Percentiles rank a stretch among this genome's conserved stretches.
phyloP scores from a whole-genome alignment of 2,329 filamentous ascomycete genomes.

The Alternaria solani region DNA sequence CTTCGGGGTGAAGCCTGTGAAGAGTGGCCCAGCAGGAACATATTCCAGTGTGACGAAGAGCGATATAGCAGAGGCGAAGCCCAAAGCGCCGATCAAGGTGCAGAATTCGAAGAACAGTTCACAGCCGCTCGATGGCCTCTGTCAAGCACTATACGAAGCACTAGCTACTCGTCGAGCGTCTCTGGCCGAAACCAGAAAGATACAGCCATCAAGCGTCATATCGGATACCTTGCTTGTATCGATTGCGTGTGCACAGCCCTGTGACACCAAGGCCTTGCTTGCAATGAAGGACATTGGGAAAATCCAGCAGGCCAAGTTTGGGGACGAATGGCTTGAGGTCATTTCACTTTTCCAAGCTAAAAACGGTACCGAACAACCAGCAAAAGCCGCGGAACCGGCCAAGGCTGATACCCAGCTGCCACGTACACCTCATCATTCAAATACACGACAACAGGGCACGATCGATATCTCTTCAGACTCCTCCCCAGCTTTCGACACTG shows the following conservation, averaged over 20 bases:
- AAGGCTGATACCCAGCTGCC: neutral
- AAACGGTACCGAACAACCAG: conserved; percentile 6
- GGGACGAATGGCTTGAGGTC: conserved; percentile 37
- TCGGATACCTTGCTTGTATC: conserved; percentile 31
- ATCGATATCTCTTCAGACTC: conserved; percentile 24
- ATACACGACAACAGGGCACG: neutral
- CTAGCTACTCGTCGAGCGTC: conserved; percentile 26
- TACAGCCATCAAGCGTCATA: conserved; percentile 28
- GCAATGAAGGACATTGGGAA: conserved; percentile 38
- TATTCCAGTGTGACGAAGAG: conserved; percentile 1
- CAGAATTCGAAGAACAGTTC: neutral
- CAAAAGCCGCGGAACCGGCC: neutral
- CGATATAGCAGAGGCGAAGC: neutral
- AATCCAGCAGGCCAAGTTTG: conserved; percentile 30
- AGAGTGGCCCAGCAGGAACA: conserved; percentile 2
- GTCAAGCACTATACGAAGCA: conserved; percentile 30
- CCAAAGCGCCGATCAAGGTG: neutral
- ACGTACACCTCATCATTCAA: conserved; percentile 6
- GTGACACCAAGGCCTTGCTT: conserved; percentile 25
- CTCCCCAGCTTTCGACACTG: conserved; percentile 33
- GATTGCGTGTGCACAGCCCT: conserved; percentile 37
- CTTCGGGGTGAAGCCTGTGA: conserved; percentile 25
- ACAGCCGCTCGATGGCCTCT: conserved; percentile 19
- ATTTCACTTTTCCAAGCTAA: conserved; percentile 26
- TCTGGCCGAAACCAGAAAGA: conserved; percentile 21